Evolutionary conservation across 148 eudicot genomes (phyloP), one percentile per base, ranked within the genome.

Genomic region (Mesembryanthemum crystallinum): DNA sequence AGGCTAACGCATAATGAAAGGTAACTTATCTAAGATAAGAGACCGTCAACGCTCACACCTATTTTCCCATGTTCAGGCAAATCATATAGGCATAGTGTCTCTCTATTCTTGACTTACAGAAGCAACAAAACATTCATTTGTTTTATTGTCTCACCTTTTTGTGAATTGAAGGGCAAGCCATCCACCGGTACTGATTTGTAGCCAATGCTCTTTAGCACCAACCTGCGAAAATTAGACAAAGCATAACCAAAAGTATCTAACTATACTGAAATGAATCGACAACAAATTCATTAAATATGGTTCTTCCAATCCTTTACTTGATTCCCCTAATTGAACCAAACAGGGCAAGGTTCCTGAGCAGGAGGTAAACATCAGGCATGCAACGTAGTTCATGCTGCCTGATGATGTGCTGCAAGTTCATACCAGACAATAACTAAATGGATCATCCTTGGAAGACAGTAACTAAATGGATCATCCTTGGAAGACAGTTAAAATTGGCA

Each of bases 141-240:
- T 32, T 37, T 70, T n/a, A n/a, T n/a, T 28, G 45, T 55, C 59
- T 77, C 86, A 92, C 99, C 98, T 88, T 78, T 87, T 61, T 71
- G 73, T 77, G 76, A 82, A 83, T 92, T 91, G 78, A 95, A 95
- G 28, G 98, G 93, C 73, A 95, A 85, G 12, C 88, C 98, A 71
- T 89, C 92, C 79, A 95, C 83, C n/a, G 98, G 89, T 74, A 90
- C 81, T 66, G 99, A 95, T 78, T 91, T 95, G 79, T 92, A 95
- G 76, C 98, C 99, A 75, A 95, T 89, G 80, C 99, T 95, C 88
- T 95, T 95, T 52, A 95, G 85, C 80, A 87, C 88, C 83, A 92
- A 71, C 78, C 97, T 92, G 90, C 76, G 79, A 79, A 63, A 7
- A 58, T 42, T 43, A 79, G 61, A 52, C n/a, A 55, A 28, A 55